Evolutionary conservation across 139 green algal species (phyloP), one percentile per base, ranked within the genome.

Genomic region (Pseudopediastrum boryanum): DNA sequence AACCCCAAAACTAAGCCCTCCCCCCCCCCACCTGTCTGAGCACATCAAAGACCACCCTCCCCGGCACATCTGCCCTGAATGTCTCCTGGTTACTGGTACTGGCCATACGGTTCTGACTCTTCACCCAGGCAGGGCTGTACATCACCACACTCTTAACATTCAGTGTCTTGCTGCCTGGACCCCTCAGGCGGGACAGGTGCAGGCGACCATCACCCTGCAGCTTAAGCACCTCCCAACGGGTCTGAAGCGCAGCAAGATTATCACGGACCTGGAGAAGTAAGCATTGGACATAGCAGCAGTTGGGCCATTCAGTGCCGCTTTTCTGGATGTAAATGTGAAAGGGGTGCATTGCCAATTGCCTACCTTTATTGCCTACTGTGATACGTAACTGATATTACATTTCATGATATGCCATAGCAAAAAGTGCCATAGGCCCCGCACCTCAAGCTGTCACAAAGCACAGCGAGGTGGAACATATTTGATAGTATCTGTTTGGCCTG

Each of bases 81-180:
- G 85, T 89, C 79, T 89, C 90, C 86, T 96, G 92, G 76, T 96
- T 96, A 87, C 85, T 92, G 46, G 84, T 96, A 61, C 48, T 80
- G 0, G 70, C 59, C 91, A 96, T 95, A 33, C 91, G 77, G 39
- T 62, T 79, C 83, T 94, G 87, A 33, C 51, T 80, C 44, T 79
- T 79, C n/a, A 93, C 89, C 89, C 89, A 94, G 39, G 85, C 80
- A 8, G 83, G 71, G 23, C 43, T 70, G 74, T 85, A 89, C 68
- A 79, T 71, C 56, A 89, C 78, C 35, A 94, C 82, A n/a, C 52
- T 71, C 66, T 86, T 86, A 8, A 84, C 64, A 43, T 29, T 5
- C 36, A 83, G 61, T 1, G 50, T 48, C 0, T 41, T n/a, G 59
- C 74, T 61, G 74, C 43, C 48, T 7, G 48, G 2, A 13, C 3